Percentiles rank a stretch among this genome's conserved stretches.
Evolutionary conservation across 805 yeast genomes (phyloP).

Genomic region (Starmerella apicola): DNA sequence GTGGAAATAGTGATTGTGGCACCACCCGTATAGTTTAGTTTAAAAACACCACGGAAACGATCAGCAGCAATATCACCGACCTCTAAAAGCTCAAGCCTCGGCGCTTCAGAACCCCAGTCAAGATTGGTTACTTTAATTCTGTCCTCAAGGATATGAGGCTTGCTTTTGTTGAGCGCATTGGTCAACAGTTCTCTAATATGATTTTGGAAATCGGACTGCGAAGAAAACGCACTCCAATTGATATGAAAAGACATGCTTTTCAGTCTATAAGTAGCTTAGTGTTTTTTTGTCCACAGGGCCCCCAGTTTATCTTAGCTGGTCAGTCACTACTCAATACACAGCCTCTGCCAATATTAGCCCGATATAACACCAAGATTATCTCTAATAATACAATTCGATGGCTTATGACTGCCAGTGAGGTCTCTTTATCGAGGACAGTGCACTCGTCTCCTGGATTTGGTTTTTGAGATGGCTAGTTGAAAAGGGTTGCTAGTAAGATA

Average conservation of each 20-base stretch:
- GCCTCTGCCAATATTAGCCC: no score
- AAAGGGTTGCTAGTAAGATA: no score
- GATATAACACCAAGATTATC: no score
- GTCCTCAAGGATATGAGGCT: constrained; percentile 52
- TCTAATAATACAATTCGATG: no score
- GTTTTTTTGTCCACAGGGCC: no score
- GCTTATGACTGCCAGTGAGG: no score
- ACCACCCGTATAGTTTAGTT: constrained; percentile 62
- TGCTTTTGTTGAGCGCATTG: constrained; percentile 57
- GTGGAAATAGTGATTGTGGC: constrained; percentile 64
- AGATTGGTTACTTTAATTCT: constrained; percentile 55
- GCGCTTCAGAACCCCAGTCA: constrained; percentile 62
- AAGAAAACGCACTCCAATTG: constrained; percentile 63
- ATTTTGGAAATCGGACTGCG: constrained; percentile 53
- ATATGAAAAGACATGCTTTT: constrained; percentile 58
- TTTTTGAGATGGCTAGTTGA: no score
- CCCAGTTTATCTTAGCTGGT: no score
- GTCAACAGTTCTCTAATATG: constrained; percentile 43
- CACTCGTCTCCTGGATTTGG: no score
- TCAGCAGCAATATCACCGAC: constrained; percentile 71
- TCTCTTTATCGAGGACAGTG: no score
- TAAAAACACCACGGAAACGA: constrained; percentile 70
- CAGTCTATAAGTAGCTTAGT: no score
- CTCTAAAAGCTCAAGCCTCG: constrained; percentile 64
- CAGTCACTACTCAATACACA: no score